Evolutionary conservation across 2,329 filamentous ascomycete genomes (phyloP).

Genomic region (Aspergillus aculeatus): DNA sequence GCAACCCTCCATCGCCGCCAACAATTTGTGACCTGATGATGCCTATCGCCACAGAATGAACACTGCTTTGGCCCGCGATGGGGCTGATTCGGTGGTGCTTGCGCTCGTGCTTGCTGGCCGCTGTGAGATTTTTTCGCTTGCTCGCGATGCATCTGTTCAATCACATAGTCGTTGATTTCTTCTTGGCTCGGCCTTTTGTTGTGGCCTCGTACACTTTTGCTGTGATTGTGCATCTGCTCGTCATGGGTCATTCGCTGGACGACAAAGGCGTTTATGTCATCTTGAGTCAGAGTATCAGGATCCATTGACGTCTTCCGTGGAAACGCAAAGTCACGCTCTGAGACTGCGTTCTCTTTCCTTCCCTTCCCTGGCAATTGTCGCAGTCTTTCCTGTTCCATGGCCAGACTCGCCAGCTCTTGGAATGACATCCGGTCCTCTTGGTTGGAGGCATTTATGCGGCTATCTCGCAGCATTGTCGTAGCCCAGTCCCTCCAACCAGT

Average conservation of each 20-base stretch:
- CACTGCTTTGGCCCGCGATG: slow-evolving; percentile 11
- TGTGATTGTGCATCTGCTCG: slow-evolving; percentile 3
- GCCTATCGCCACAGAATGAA: slow-evolving; percentile 24
- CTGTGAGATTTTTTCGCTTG: slow-evolving; percentile 20
- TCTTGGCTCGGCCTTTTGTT: slow-evolving; percentile 29
- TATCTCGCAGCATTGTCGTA: slow-evolving; percentile 24
- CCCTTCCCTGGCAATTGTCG: slow-evolving; percentile 4
- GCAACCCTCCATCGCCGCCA: slow-evolving; percentile 26
- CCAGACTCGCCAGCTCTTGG: slow-evolving; percentile 22
- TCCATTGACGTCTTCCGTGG: background rate
- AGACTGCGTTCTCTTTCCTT: background rate
- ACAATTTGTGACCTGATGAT: slow-evolving; percentile 24
- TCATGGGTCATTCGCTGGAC: slow-evolving; percentile 25
- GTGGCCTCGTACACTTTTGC: slow-evolving; percentile 15
- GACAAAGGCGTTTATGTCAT: slow-evolving; percentile 30
- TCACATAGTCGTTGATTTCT: slow-evolving; percentile 31
- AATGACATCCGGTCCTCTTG: slow-evolving; percentile 23
- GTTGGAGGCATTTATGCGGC: slow-evolving; percentile 21
- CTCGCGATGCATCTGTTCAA: slow-evolving; percentile 28
- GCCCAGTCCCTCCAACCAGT: slow-evolving; percentile 29
- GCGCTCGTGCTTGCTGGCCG: slow-evolving; percentile 25
- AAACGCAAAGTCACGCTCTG: slow-evolving; percentile 1
- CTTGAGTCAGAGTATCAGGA: slow-evolving; percentile 20
- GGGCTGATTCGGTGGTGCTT: slow-evolving; percentile 16
- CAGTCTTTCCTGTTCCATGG: slow-evolving; percentile 21